Conservation (phyloP, 306 rosid species). For the Sphenostylis stenocarpa region DNA sequence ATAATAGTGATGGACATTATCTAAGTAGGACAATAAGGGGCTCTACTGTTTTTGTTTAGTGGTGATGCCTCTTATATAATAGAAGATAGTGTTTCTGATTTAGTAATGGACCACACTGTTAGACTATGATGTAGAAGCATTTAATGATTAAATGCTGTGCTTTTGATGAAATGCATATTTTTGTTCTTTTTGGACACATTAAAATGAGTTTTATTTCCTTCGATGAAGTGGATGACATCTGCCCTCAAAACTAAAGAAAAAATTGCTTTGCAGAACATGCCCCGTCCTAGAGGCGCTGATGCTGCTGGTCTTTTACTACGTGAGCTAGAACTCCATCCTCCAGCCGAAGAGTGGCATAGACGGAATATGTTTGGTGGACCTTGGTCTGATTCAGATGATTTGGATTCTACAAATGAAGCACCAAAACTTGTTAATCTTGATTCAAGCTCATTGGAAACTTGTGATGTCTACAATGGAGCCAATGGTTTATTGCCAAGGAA, state of each 20-base stretch:
- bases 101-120: conserved; percentile 2
- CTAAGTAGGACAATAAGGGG: neutral
- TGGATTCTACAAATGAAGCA: conserved; percentile 55
- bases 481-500: conserved; percentile 86
- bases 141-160: neutral
- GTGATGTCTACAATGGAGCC: conserved; percentile 59
- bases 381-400: conserved; percentile 74
- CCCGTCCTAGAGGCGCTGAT: conserved; percentile 95
- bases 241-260: conserved; percentile 22
- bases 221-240: neutral
- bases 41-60: conserved; percentile 6
- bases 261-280: conserved; percentile 67
- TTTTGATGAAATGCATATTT: neutral
- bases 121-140: neutral
- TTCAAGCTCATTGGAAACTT: conserved; percentile 62
- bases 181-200: conserved; percentile 22
- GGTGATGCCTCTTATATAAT: neutral
- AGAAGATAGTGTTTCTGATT: conserved; percentile 2
- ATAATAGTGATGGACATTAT: conserved; percentile 9
- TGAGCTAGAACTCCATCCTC: conserved; percentile 94
- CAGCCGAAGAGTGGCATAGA: conserved; percentile 97
- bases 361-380: conserved; percentile 88
- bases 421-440: conserved; percentile 62
- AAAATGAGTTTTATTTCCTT: conserved; percentile 2
- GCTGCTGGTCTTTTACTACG: conserved; percentile 93